Evolutionary conservation across 805 yeast species (phyloP).

Genomic region (Wickerhamiella kazuoi): DNA sequence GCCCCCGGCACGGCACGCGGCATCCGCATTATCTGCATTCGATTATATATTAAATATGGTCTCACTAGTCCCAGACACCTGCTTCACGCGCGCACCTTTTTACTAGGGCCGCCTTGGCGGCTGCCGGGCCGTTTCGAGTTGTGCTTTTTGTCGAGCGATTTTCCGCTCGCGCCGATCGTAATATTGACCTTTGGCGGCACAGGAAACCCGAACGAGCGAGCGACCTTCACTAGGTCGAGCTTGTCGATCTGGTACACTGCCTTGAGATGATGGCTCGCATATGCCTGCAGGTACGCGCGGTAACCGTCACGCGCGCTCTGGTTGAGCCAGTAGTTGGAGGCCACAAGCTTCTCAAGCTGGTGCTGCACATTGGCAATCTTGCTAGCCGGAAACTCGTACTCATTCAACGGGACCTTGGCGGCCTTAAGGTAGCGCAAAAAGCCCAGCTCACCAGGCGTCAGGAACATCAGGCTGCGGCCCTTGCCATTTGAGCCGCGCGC

Average conservation of each 20-base stretch:
- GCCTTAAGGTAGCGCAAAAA: slow-evolving; percentile 87
- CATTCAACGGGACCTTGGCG: slow-evolving; percentile 94
- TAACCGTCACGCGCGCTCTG: slow-evolving; percentile 95
- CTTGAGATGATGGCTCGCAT: slow-evolving; percentile 89
- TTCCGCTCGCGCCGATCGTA: slow-evolving; percentile 81
- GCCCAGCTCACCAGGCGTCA: slow-evolving; percentile 86
- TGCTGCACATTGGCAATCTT: slow-evolving; percentile 94
- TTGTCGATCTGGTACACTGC: slow-evolving; percentile 94
- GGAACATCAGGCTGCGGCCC: slow-evolving; percentile 89
- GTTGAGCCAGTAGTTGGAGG: slow-evolving; percentile 84
- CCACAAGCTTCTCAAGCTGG: slow-evolving; percentile 77
- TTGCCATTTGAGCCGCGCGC: slow-evolving; percentile 76
- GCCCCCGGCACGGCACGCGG: no score
- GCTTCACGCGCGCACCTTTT: neutral
- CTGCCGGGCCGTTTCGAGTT: slow-evolving; percentile 1
- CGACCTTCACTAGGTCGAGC: slow-evolving; percentile 84
- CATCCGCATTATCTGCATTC: no score
- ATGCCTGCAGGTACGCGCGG: slow-evolving; percentile 90
- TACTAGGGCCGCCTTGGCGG: neutral
- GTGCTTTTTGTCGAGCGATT: slow-evolving; percentile 8
- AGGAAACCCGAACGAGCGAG: slow-evolving; percentile 77
- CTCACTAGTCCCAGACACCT: no score
- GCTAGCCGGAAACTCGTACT: slow-evolving; percentile 84
- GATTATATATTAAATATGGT: no score
- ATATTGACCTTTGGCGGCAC: slow-evolving; percentile 95